Evolutionary conservation across 1,284 basidiomycete genomes (phyloP).

Genomic region (Sparassis latifolia): DNA sequence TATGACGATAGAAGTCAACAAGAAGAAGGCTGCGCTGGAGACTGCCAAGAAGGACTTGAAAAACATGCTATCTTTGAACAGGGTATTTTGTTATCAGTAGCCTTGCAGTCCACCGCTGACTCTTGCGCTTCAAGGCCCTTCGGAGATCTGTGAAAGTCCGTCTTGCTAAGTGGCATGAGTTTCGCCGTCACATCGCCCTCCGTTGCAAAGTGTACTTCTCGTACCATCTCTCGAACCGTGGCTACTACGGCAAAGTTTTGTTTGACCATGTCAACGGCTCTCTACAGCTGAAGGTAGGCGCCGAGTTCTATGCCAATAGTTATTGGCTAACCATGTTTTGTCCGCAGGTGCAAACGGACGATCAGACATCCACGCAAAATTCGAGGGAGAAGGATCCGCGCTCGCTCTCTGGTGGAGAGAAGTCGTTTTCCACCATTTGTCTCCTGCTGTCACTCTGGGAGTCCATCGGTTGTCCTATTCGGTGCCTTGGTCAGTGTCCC

Average conservation of each 20-base stretch:
- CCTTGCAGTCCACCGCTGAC: conserved; percentile 2
- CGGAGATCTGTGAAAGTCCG: conserved; percentile 61
- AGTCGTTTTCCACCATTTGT: conserved; percentile 96
- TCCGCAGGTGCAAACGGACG: conserved; percentile 68
- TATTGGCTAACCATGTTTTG: background rate
- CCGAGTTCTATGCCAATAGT: background rate
- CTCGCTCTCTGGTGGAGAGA: conserved; percentile 89
- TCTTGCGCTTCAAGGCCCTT: conserved; percentile 25
- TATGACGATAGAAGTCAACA: conserved; percentile 63
- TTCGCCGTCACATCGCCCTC: conserved; percentile 80
- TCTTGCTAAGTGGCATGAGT: conserved; percentile 76
- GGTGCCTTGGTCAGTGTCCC: conserved; percentile 75
- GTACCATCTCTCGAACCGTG: conserved; percentile 77
- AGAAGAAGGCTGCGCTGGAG: conserved; percentile 48
- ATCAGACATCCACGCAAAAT: conserved; percentile 58
- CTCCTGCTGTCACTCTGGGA: conserved; percentile 93
- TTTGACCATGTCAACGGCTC: conserved; percentile 76
- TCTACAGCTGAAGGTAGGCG: conserved; percentile 60
- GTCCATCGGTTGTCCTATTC: conserved; percentile 86
- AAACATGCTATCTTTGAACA: conserved; percentile 57
- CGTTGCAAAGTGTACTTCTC: conserved; percentile 83
- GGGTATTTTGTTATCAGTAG: conserved; percentile 32
- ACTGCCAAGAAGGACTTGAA: conserved; percentile 55
- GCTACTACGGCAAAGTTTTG: conserved; percentile 77
- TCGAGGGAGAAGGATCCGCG: conserved; percentile 70